Base-by-base conservation (phyloP, 2,329 filamentous ascomycete genomes). In the Alternaria rosae region DNA sequence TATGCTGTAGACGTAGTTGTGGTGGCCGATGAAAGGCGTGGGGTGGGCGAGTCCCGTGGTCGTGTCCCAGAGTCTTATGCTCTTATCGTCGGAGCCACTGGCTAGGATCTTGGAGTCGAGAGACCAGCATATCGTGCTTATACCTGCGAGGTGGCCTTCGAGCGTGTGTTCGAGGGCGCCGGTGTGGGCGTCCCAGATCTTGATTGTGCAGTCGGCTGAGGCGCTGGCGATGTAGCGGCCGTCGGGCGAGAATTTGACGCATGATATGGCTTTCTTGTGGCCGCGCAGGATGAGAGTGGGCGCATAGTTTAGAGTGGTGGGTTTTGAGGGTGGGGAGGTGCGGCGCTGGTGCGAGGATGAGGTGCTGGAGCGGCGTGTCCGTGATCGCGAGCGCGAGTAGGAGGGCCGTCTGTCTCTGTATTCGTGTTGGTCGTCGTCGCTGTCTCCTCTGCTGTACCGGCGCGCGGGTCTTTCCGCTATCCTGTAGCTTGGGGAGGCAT, bases 41-140 rank as follows among this genome's bases (percentile, higher is more conserved):
- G 86, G 85, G 56, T 89, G 85, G 26, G 86, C 82, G 73, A 87
- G 85, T 17, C 87, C 87, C 66, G 86, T 87, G 17, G 82, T 73
- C 5, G 87, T 82, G 70, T 97, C 92, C 95, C 95, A 99, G 1
- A 99, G 83, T 3, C 95, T 88, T 66, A 99, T 98, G 1, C 91
- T 89, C 82, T 99, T 99, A 85, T 99, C 95, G 80, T 99, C 95
- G 6, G 92, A 94, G 23, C 94, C 95, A 10, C 92, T 94, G 5
- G 94, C 95, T 48, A 99, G 86, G 3, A 92, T 92, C 70, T 89
- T 89, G 64, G 91, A 93, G 78, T 98, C 93, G 0, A 94, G 94
- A 62, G 91, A 91, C 95, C 95, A 99, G n/a, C 94, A 90, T 50
- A 99, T 86, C 41, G 93, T 94, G 30, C 92, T 97, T 17, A 99